Conservation (phyloP, 176 grass and related monocot genomes). For the Olyra latifolia region DNA sequence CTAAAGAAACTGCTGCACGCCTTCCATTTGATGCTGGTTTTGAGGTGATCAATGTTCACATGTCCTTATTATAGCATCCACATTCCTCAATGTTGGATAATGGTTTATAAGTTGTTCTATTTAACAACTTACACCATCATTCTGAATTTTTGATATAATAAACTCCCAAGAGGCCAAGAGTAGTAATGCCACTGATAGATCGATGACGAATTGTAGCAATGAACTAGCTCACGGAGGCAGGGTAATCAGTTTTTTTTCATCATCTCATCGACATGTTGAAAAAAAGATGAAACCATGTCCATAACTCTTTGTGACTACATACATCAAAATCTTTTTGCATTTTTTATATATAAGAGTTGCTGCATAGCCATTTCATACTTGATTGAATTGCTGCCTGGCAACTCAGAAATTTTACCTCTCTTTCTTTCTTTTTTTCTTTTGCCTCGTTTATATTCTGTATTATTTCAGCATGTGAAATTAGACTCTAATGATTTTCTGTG, state of each 20-base stretch:
- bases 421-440: neutral
- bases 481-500: neutral
- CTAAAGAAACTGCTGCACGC: conserved; percentile 64
- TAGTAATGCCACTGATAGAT: conserved; percentile 1
- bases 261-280: neutral
- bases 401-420: neutral
- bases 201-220: neutral
- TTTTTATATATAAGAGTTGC: neutral
- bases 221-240: neutral
- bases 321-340: neutral
- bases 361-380: neutral
- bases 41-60: conserved; percentile 53
- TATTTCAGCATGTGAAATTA: neutral
- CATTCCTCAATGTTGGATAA: neutral
- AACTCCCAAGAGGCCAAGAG: neutral
- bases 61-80: neutral
- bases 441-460: neutral
- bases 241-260: neutral
- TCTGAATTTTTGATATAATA: neutral
- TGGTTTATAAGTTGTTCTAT: conserved; percentile 18
- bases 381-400: neutral
- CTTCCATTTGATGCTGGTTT: conserved; percentile 98
- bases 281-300: neutral
- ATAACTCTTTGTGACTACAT: neutral
- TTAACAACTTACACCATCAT: neutral